Conservation (phyloP, 257 asterid genomes). For the Apocynum venetum region DNA sequence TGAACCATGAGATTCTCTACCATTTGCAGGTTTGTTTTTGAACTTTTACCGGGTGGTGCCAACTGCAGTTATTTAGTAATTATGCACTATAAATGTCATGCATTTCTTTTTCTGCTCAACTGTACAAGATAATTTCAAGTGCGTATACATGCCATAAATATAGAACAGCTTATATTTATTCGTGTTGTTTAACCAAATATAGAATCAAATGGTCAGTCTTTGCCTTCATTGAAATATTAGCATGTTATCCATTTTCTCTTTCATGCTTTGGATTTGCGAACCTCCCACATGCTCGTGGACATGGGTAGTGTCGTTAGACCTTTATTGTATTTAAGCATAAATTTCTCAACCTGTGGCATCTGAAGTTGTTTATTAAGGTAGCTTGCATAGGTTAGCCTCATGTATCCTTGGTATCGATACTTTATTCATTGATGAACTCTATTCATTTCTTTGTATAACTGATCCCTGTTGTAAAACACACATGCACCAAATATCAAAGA, state of each 20-base stretch:
- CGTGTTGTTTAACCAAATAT: background rate
- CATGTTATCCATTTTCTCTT: background rate
- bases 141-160: background rate
- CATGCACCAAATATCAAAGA: background rate
- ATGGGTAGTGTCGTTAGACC: background rate
- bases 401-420: background rate
- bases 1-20: slow-evolving; percentile 91
- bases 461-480: background rate
- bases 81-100: background rate
- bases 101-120: background rate
- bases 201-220: background rate
- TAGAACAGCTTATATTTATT: background rate
- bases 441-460: background rate
- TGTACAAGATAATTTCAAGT: background rate
- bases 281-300: background rate
- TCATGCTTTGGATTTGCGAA: background rate
- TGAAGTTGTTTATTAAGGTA: background rate
- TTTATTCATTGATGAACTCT: background rate
- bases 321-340: background rate
- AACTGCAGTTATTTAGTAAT: background rate
- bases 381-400: background rate
- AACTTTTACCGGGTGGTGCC: background rate
- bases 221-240: background rate
- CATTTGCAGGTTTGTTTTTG: slow-evolving; percentile 71
- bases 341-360: too few relatives aligned